These are phyloP conservation scores for Cercospora sp. DNA, from an alignment of 2,329 filamentous ascomycete genomes.

Conservation along the genomic window DNA sequence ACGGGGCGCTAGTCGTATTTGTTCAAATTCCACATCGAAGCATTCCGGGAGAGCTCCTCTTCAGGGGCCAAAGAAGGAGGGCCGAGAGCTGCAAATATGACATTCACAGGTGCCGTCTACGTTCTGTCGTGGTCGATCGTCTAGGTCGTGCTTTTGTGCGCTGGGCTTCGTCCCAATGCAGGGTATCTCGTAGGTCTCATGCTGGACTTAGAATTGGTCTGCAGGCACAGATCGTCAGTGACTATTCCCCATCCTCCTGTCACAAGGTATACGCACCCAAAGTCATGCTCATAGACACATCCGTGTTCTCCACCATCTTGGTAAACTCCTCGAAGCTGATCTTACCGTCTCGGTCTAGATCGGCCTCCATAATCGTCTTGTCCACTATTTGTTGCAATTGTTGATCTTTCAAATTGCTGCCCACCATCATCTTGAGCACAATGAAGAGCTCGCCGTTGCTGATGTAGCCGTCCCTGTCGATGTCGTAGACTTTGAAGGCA, in stretches of 20 bases:
- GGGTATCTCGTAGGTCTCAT: slow-evolving; percentile 17
- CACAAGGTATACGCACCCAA: slow-evolving; percentile 52
- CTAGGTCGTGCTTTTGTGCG: slow-evolving; percentile 1
- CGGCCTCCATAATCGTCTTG: slow-evolving; percentile 99
- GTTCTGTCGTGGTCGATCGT: not conserved
- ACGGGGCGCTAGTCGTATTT: not conserved
- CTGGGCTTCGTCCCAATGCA: not conserved
- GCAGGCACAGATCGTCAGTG: not conserved
- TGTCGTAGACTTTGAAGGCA: slow-evolving; percentile 99
- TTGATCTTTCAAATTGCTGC: slow-evolving; percentile 97
- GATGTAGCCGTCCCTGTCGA: slow-evolving; percentile 97
- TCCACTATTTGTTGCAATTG: slow-evolving; percentile 98
- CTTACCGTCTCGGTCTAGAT: slow-evolving; percentile 92
- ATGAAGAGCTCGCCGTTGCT: slow-evolving; percentile 99
- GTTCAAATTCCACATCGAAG: not conserved
- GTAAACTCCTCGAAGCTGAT: slow-evolving; percentile 99
- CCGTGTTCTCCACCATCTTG: slow-evolving; percentile 97
- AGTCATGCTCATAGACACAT: slow-evolving; percentile 68
- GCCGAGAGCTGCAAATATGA: not conserved
- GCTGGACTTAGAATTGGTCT: slow-evolving; percentile 27
- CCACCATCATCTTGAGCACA: slow-evolving; percentile 99
- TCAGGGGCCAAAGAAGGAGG: not conserved
- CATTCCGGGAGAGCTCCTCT: not conserved
- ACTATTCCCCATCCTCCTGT: too few relatives aligned
- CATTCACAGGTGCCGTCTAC: not conserved